Evolutionary conservation across 2,329 filamentous ascomycete species (phyloP), one percentile per base, ranked within the genome.

Genomic region (Cryphonectria nitschkei): DNA sequence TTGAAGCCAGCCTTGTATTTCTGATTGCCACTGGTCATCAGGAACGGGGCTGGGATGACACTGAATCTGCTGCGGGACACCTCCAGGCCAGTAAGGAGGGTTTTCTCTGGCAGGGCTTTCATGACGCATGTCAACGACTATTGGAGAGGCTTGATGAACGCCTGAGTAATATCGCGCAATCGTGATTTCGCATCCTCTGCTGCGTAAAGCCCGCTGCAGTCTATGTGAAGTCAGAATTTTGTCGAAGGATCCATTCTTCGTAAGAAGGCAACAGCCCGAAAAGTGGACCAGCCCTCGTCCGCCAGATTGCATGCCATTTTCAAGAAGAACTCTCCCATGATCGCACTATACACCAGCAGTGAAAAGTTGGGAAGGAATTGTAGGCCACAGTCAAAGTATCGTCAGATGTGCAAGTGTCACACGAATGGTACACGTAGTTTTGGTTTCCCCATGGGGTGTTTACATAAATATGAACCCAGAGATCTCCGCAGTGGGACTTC

Each of bases 41-140:
- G 65, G 26, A 19, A 67, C 46, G 13, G 65, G 54, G 2, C 41
- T n/a, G 4, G 14, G 19, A 19, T 67, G 65, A 26, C 54, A 67
- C n/a, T 37, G 65, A 46, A 67, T 50, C 37, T 67, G 32, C 9
- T 8, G 26, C 3, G 65, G 65, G 6, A 67, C 34, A 37, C 65
- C 65, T 13, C 65, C 65, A 14, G 65, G 52, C 65, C 65, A 67
- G 22, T 67, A 67, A n/a, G 65, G 52, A 26, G 65, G 65, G 22
- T 67, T 67, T 4, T 32, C 13, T 43, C 65, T 67, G 34, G 29
- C 19, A 39, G 26, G 39, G 4, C 26, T n/a, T 13, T 16, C 29
- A 39, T 29, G 13, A 39, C 3, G 6, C 34, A 61, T 37, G 32
- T 61, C 16, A 8, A 39, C 5, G 19, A 39, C 6, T 26, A 2